Evolutionary conservation across 1,139 yeast genomes (phyloP).

Genomic region (Suhomyces yuchorum): DNA sequence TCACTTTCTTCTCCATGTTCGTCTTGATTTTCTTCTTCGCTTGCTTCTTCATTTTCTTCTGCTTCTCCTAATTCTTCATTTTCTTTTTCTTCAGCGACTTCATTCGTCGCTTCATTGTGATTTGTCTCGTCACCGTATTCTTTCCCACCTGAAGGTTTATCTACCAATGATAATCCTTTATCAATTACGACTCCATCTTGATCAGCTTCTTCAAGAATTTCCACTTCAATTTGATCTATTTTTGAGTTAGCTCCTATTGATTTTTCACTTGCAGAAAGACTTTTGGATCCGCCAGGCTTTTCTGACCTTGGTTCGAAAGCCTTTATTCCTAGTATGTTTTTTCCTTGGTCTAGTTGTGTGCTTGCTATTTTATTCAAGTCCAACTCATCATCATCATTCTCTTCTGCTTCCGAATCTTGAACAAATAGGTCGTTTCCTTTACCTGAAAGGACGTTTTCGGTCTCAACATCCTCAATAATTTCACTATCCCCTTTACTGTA

Average conservation of each 20-base stretch:
- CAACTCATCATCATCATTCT: constrained; percentile 5
- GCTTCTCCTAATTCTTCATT: too few species aligned
- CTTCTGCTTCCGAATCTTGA: constrained; percentile 4
- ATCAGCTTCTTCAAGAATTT: background rate
- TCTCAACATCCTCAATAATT: background rate
- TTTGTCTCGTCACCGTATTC: too few species aligned
- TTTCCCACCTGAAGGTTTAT: too few species aligned
- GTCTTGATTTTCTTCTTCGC: background rate
- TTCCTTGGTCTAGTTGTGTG: background rate
- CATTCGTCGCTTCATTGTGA: too few species aligned
- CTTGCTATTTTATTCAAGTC: constrained; percentile 1
- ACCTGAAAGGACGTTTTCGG: background rate
- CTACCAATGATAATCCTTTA: too few species aligned
- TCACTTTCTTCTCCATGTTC: background rate
- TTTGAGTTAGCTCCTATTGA: background rate
- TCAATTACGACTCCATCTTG: background rate
- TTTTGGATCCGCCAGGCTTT: background rate
- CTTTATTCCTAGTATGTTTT: background rate
- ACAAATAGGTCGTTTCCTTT: constrained; percentile 3
- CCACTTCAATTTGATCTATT: background rate
- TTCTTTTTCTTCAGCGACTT: too few species aligned
- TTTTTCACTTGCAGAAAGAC: background rate
- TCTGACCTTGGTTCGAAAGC: background rate
- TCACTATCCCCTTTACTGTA: background rate
- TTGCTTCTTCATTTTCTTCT: background rate